phyloP scores from a whole-genome alignment of 192 early-diverging fungal genomes.

The Obelidium mucronatum region DNA sequence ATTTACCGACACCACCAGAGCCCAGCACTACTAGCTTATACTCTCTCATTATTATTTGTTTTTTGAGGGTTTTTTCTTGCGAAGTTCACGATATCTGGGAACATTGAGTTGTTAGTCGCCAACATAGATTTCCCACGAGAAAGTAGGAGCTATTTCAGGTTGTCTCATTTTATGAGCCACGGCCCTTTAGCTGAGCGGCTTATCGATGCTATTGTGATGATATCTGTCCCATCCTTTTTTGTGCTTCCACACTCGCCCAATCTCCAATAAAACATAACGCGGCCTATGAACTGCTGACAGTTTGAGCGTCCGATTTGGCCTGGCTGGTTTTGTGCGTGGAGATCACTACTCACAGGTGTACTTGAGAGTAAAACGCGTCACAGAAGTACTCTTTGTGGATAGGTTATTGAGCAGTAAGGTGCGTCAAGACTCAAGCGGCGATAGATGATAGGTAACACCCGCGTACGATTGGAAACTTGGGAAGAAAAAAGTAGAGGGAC shows the following conservation, averaged over 20 bases:
- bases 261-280: not conserved
- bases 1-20: slow-evolving; percentile 92
- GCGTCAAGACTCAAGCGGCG: not conserved
- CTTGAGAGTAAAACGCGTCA: too few relatives aligned
- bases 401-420: too few relatives aligned
- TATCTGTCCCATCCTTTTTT: too few relatives aligned
- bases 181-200: not conserved
- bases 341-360: too few relatives aligned
- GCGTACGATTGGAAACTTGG: not conserved
- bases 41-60: slow-evolving; percentile 87
- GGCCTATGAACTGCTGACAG: too few relatives aligned
- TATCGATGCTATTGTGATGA: not conserved
- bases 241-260: not conserved
- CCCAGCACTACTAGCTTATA: slow-evolving; percentile 96
- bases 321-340: too few relatives aligned
- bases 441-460: not conserved
- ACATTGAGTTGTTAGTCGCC: not conserved
- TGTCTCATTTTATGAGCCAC: too few relatives aligned
- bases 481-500: not conserved
- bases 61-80: not conserved
- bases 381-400: too few relatives aligned
- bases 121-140: not conserved
- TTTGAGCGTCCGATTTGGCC: too few relatives aligned
- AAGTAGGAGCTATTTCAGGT: not conserved
- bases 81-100: not conserved